phyloP scores from a whole-genome alignment of 2,329 filamentous ascomycete genomes.

The Helminthosporium solani region DNA sequence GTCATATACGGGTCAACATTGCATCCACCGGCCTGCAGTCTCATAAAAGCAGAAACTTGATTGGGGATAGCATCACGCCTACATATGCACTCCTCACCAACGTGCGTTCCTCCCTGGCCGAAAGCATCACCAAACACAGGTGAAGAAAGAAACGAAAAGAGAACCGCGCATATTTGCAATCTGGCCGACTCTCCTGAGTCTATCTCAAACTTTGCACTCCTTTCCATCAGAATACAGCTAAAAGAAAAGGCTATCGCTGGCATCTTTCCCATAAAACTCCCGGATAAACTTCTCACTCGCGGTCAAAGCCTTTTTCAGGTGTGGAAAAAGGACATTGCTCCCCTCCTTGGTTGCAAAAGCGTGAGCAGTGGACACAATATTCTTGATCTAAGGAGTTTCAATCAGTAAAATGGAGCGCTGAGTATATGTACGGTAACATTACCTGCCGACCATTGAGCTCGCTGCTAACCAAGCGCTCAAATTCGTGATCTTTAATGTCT shows the following conservation, averaged over 20 bases:
- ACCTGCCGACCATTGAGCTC: conserved; percentile 8
- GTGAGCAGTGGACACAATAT: conserved; percentile 7
- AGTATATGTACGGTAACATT: conserved; percentile 3
- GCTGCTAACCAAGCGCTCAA: conserved; percentile 8
- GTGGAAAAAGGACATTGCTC: conserved; percentile 3
- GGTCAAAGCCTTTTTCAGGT: conserved; percentile 9
- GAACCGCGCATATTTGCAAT: too few relatives aligned
- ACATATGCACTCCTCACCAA: too few relatives aligned
- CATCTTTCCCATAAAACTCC: conserved; percentile 6
- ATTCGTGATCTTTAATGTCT: conserved; percentile 6
- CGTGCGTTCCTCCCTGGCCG: too few relatives aligned
- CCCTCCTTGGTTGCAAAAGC: conserved; percentile 7
- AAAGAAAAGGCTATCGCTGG: conserved; percentile 3
- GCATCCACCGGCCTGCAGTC: too few relatives aligned
- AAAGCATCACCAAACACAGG: too few relatives aligned
- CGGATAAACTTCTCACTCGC: conserved; percentile 7
- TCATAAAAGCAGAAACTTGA: too few relatives aligned
- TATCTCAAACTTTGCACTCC: too few relatives aligned
- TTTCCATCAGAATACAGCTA: too few relatives aligned
- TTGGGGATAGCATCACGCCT: too few relatives aligned
- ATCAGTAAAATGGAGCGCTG: conserved; percentile 3
- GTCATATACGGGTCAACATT: too few relatives aligned
- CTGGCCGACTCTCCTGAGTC: too few relatives aligned
- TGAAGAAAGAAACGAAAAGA: too few relatives aligned
- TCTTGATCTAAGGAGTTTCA: conserved; percentile 5